Conservation (phyloP, 371 early-diverging fungal species). For the Mucor irregularis region DNA sequence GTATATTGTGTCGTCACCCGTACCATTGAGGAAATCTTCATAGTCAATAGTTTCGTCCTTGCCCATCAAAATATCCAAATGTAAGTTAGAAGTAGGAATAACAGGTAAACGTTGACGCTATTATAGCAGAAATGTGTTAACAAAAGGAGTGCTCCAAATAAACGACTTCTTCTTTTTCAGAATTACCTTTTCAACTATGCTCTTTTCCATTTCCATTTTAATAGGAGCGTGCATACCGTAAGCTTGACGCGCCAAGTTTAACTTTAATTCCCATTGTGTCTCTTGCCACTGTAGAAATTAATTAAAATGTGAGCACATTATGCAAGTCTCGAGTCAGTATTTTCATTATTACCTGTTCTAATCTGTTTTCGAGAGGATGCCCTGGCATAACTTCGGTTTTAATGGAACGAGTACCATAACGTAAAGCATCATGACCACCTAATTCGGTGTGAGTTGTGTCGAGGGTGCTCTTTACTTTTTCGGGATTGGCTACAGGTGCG, state of each 20-base stretch:
- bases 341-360: conserved; percentile 53
- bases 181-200: conserved; percentile 68
- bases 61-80: conserved; percentile 85
- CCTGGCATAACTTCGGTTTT: conserved; percentile 65
- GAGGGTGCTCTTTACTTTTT: conserved; percentile 44
- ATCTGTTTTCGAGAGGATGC: conserved; percentile 82
- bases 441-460: conserved; percentile 65
- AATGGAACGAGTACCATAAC: conserved; percentile 78
- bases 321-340: not conserved
- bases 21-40: conserved; percentile 87
- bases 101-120: conserved; percentile 62
- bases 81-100: conserved; percentile 74
- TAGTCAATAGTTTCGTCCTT: conserved; percentile 87
- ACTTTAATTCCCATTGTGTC: conserved; percentile 79
- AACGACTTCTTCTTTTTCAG: not conserved
- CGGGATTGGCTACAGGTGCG: conserved; percentile 47
- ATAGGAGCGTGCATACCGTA: conserved; percentile 91
- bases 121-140: no score
- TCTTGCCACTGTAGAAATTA: conserved; percentile 69
- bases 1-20: conserved; percentile 7
- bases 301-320: not conserved
- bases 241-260: conserved; percentile 75
- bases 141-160: no score
- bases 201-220: conserved; percentile 87
- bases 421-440: conserved; percentile 85